These are phyloP conservation scores for Podospora conica DNA, from an alignment of 495 filamentous ascomycete species.

Conservation along the genomic window DNA sequence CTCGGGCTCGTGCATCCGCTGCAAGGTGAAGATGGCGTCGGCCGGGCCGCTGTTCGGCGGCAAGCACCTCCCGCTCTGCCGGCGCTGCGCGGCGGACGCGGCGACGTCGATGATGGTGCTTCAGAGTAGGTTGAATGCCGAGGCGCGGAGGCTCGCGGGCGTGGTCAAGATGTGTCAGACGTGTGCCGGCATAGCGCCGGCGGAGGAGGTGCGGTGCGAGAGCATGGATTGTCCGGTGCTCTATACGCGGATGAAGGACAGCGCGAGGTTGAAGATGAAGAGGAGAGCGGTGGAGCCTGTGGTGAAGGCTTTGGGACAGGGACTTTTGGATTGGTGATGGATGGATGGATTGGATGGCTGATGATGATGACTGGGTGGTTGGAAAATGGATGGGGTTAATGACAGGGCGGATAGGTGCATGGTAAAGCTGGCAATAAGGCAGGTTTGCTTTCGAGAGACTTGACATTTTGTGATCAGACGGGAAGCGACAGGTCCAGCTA, in stretches of 20 bases:
- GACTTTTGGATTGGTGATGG: conserved; percentile 35
- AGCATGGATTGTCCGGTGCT: conserved; percentile 91
- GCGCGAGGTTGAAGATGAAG: conserved; percentile 52
- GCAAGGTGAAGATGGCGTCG: conserved; percentile 55
- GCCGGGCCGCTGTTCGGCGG: not conserved
- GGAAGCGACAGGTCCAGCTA: not conserved
- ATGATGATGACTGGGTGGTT: not conserved
- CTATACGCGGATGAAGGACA: conserved; percentile 74
- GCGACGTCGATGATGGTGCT: conserved; percentile 57
- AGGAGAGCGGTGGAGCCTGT: conserved; percentile 51
- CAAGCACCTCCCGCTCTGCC: conserved; percentile 48
- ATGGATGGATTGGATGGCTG: not conserved
- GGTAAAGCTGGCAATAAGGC: no score
- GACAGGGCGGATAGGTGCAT: not conserved
- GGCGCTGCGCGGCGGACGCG: conserved; percentile 50
- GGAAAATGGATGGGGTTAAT: not conserved
- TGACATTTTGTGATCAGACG: not conserved
- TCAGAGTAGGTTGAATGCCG: conserved; percentile 50
- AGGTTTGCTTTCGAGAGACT: not conserved
- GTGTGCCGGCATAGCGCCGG: conserved; percentile 65
- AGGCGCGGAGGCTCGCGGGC: conserved; percentile 59
- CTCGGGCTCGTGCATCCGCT: conserved; percentile 71
- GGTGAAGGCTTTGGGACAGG: conserved; percentile 48
- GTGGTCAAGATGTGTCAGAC: conserved; percentile 74
- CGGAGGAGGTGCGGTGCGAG: conserved; percentile 76